Base-by-base conservation (phyloP, 139 green algal species). In the Medakamo hakoo region DNA sequence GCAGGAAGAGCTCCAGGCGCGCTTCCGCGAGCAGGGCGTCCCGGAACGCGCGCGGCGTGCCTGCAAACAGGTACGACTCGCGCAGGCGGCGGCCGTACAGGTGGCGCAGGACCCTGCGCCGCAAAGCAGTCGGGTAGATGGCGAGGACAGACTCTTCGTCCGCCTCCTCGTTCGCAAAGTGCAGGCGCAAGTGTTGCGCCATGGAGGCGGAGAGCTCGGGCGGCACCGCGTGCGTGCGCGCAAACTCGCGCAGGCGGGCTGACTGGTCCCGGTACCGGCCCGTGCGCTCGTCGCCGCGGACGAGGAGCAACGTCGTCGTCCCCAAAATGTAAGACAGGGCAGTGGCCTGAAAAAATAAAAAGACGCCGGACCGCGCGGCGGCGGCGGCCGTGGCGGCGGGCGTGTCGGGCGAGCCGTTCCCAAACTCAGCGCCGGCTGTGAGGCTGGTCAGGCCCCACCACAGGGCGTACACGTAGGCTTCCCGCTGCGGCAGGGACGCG, bases 121-220 rank as follows among this genome's bases (percentile, higher is more conserved):
- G 55, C 32, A 84, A 68, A 55, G 78, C 67, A 4, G 72, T 77
- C 0, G 78, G 78, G 61, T 72, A 84, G 49, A 78, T 74, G 25
- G 63, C 60, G 55, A 84, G 65, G 27, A 84, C 74, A 57, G 63
- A 40, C 58, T 88, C 79, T 55, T 88, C 82, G 23, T 52, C 65
- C 14, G 75, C 72, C 52, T 85, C 70, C 48, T 80, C 67, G 25
- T 63, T 74, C 61, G 79, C 67, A 67, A 86, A 86, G 59, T 83
- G 76, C 48, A 88, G 74, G 26, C 75, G 57, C 49, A 88, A 62
- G 59, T 88, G 82, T 28, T 81, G 71, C 55, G 78, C 63, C 82
- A 88, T 86, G 29, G 70, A 67, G 27, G 71, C 64, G 24, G 68
- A 62, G 32, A 83, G 58, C 25, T 79, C 72, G 30, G 70, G 60